Conservation (phyloP, 2,329 filamentous ascomycete genomes). For the Fusarium equiseti region DNA sequence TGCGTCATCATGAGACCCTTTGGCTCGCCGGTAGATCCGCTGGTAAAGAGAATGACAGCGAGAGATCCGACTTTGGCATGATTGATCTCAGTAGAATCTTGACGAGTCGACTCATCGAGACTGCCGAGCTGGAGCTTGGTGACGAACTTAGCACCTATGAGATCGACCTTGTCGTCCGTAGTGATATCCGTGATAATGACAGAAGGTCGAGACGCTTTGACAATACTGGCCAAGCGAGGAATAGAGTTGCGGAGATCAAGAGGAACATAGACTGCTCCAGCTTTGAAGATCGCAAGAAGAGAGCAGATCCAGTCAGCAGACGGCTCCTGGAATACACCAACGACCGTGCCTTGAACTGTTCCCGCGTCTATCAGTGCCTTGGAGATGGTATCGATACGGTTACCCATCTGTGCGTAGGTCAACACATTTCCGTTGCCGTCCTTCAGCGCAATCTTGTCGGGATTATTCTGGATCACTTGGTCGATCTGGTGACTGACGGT, state of each 20-base stretch:
- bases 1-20: slow-evolving; percentile 8
- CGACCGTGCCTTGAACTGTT: neutral
- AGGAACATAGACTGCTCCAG: slow-evolving; percentile 3
- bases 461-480: neutral
- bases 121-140: neutral
- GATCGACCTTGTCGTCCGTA: neutral
- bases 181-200: neutral
- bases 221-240: neutral
- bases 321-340: neutral
- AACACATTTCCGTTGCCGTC: neutral
- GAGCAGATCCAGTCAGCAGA: neutral
- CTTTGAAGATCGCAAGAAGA: neutral
- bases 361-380: neutral
- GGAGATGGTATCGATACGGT: neutral
- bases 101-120: neutral
- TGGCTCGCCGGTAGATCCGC: slow-evolving; percentile 1
- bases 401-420: neutral
- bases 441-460: neutral
- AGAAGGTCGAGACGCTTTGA: neutral
- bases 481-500: neutral
- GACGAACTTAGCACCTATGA: neutral
- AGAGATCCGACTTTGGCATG: neutral
- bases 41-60: neutral
- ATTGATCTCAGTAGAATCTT: neutral
- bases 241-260: neutral